phyloP scores from a whole-genome alignment of 805 yeast genomes.

The Lipomyces chichibuensis region DNA sequence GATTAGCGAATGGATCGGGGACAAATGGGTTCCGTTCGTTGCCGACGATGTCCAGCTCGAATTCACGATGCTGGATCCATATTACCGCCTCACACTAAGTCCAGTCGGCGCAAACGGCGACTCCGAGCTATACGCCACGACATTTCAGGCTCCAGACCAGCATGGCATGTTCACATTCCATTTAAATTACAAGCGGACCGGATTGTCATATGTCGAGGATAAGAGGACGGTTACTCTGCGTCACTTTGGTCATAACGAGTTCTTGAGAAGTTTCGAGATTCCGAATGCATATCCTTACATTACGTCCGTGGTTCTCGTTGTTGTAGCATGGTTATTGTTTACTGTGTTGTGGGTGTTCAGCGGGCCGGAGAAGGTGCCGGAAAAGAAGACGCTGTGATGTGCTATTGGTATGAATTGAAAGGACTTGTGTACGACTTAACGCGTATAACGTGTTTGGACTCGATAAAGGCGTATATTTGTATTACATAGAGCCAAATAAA shows the following conservation, averaged over 20 bases:
- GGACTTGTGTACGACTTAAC: not conserved
- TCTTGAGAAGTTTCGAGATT: slow-evolving; percentile 88
- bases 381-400: slow-evolving; percentile 18
- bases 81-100: slow-evolving; percentile 73
- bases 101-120: slow-evolving; percentile 49
- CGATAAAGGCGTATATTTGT: not conserved
- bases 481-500: not conserved
- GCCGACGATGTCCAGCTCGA: slow-evolving; percentile 75
- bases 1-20: slow-evolving; percentile 51
- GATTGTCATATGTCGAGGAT: slow-evolving; percentile 68
- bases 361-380: slow-evolving; percentile 7
- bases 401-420: slow-evolving; percentile 1
- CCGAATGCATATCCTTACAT: slow-evolving; percentile 92
- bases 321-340: slow-evolving; percentile 75
- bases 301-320: slow-evolving; percentile 68
- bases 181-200: slow-evolving; percentile 76
- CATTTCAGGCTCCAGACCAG: slow-evolving; percentile 85
- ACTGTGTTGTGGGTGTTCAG: slow-evolving; percentile 54
- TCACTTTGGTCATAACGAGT: slow-evolving; percentile 95
- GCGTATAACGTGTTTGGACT: not conserved
- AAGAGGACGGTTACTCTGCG: slow-evolving; percentile 77
- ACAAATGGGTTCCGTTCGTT: slow-evolving; percentile 71
- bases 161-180: slow-evolving; percentile 94
- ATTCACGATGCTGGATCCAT: slow-evolving; percentile 90
- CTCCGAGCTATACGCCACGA: slow-evolving; percentile 50